Evolutionary conservation across 2,329 filamentous ascomycete species (phyloP).

Genomic region (Exophiala lecanii-corni): DNA sequence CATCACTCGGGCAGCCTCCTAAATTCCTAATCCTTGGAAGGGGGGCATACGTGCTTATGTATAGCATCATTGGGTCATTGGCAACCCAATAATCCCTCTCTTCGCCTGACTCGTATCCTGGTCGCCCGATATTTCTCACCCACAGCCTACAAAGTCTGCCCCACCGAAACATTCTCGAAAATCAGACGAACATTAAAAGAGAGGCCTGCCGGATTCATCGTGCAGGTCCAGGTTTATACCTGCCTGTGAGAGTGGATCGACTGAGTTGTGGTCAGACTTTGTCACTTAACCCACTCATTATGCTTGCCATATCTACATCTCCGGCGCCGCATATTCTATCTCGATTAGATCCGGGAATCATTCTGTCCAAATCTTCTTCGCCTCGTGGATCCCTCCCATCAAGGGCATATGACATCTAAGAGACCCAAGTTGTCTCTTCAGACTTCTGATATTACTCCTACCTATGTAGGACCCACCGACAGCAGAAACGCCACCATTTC

Average conservation of each 20-base stretch:
- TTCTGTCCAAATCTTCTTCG: conserved; percentile 4
- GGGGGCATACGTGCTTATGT: background rate
- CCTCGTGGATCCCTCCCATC: conserved; percentile 8
- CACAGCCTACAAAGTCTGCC: conserved; percentile 2
- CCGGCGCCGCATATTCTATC: conserved; percentile 14
- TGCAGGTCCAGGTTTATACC: too few species aligned
- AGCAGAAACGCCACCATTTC: conserved; percentile 28
- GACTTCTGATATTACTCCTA: conserved; percentile 47
- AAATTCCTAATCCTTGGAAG: too few species aligned
- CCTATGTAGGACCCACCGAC: conserved; percentile 51
- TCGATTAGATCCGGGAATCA: conserved; percentile 5
- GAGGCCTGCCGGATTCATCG: background rate
- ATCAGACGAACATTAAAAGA: background rate
- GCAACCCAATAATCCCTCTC: too few species aligned
- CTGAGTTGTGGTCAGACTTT: too few species aligned
- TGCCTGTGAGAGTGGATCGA: too few species aligned
- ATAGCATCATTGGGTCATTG: background rate
- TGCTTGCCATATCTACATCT: conserved; percentile 18
- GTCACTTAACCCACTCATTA: too few species aligned
- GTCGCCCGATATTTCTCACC: too few species aligned
- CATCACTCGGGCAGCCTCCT: too few species aligned
- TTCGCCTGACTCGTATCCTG: too few species aligned
- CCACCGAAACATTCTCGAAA: background rate
- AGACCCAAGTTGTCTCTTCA: conserved; percentile 59
- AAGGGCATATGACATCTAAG: conserved; percentile 22